phyloP scores from a whole-genome alignment of 2,329 filamentous ascomycete genomes.

The Chrysosporium keratinophilum region DNA sequence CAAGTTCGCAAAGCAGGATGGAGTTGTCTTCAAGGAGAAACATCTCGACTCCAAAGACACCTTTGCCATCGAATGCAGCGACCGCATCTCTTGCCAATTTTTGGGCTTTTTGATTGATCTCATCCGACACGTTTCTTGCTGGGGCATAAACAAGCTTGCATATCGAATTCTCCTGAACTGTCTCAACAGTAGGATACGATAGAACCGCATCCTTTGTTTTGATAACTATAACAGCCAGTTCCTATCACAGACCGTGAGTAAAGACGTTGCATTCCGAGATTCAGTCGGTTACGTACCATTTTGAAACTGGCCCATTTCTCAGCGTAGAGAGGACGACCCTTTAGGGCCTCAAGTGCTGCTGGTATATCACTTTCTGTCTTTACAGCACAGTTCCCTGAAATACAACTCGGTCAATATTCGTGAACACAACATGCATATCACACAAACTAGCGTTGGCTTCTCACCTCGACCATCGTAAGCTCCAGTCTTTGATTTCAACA shows the following conservation, averaged over 20 bases:
- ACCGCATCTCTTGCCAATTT: conserved; percentile 70
- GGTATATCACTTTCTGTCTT: conserved; percentile 50
- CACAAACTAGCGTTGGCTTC: conserved; percentile 13
- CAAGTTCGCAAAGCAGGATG: conserved; percentile 77
- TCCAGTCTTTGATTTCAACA: conserved; percentile 83
- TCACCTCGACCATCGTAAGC: conserved; percentile 84
- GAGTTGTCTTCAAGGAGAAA: conserved; percentile 66
- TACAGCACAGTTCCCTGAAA: conserved; percentile 54
- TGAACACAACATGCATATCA: neutral
- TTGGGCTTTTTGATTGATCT: conserved; percentile 56
- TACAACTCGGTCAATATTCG: conserved; percentile 10
- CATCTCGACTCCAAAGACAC: conserved; percentile 94
- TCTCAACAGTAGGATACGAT: conserved; percentile 85
- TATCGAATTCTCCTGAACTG: conserved; percentile 87
- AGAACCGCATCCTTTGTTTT: conserved; percentile 66
- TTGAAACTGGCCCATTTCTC: conserved; percentile 82
- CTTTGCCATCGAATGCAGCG: conserved; percentile 69
- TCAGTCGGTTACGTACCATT: conserved; percentile 35
- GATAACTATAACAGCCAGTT: conserved; percentile 89
- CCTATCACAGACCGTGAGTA: conserved; percentile 30
- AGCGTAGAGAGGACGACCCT: conserved; percentile 63
- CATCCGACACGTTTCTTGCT: conserved; percentile 56
- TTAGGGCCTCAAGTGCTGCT: conserved; percentile 59
- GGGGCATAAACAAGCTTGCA: conserved; percentile 88
- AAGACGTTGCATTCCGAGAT: neutral